Evolutionary conservation across 805 yeast genomes (phyloP).

Genomic region (Nakazawaea laoshanensis): DNA sequence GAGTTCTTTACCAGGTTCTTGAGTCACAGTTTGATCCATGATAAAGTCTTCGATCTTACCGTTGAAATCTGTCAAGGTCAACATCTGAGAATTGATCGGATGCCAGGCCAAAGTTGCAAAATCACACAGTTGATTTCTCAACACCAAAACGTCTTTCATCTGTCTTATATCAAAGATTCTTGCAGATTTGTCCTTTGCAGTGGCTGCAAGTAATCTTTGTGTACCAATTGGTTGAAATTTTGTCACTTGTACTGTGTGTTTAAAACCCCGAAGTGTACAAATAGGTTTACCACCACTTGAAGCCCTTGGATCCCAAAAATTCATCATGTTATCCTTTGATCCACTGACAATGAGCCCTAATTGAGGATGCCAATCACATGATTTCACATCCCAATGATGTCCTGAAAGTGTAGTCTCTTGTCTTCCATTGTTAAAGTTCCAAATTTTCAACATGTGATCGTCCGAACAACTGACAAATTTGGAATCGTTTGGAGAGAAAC

Average conservation of each 20-base stretch:
- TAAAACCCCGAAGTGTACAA: conserved; percentile 81
- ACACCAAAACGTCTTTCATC: conserved; percentile 66
- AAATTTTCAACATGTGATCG: conserved; percentile 81
- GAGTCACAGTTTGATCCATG: conserved; percentile 42
- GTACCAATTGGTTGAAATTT: conserved; percentile 81
- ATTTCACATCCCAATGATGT: conserved; percentile 98
- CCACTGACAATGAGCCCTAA: conserved; percentile 86
- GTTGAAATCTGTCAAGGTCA: conserved; percentile 83
- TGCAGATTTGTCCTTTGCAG: conserved; percentile 83
- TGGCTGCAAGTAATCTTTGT: conserved; percentile 66
- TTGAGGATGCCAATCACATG: conserved; percentile 93
- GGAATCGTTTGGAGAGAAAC: conserved; percentile 84
- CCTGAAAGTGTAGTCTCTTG: conserved; percentile 79
- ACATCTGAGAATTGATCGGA: conserved; percentile 71
- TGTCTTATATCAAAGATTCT: conserved; percentile 82
- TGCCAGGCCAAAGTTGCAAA: conserved; percentile 87
- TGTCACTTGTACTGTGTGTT: conserved; percentile 86
- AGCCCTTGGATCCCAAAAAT: conserved; percentile 93
- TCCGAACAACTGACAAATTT: conserved; percentile 93
- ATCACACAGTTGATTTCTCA: conserved; percentile 78
- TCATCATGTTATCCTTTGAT: conserved; percentile 88
- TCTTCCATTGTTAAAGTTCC: conserved; percentile 87
- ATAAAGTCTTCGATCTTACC: conserved; percentile 79
- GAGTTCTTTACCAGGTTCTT: conserved; percentile 19
- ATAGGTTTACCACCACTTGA: conserved; percentile 42